phyloP scores from a whole-genome alignment of 768 basidiomycete species.

The Suillus brevipes region DNA sequence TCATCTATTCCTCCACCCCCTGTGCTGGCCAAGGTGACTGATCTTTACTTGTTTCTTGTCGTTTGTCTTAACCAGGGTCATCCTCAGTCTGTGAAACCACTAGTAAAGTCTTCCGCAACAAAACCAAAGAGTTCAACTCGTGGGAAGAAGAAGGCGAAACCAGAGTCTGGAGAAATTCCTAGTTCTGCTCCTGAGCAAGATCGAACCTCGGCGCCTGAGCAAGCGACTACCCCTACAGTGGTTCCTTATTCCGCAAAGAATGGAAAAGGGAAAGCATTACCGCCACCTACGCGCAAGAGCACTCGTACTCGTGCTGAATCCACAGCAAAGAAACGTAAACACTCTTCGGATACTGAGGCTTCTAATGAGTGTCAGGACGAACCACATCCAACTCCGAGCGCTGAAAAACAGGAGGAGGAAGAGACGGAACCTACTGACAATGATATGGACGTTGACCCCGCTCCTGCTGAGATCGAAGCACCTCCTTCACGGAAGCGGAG shows the following conservation, averaged over 20 bases:
- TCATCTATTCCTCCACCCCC: conserved; percentile 5
- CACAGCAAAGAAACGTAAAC: conserved; percentile 21
- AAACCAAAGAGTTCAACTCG: conserved; percentile 16
- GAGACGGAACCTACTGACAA: conserved; percentile 46
- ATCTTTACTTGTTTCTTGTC: background rate
- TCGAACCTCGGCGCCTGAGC: conserved; percentile 12
- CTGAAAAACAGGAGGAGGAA: conserved; percentile 38
- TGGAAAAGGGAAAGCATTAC: background rate
- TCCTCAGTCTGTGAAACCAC: background rate
- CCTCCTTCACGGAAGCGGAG: conserved; percentile 44
- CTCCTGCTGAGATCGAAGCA: conserved; percentile 26
- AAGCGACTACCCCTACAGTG: conserved; percentile 10
- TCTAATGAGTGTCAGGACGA: conserved; percentile 13
- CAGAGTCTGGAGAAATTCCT: conserved; percentile 44
- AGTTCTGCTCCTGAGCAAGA: conserved; percentile 60
- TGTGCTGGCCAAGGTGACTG: conserved; percentile 17
- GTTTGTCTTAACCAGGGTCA: background rate
- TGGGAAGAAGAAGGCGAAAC: conserved; percentile 15
- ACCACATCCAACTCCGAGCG: conserved; percentile 13
- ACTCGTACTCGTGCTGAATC: conserved; percentile 10
- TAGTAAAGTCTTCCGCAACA: conserved; percentile 12
- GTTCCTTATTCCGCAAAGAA: conserved; percentile 11
- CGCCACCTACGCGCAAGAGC: conserved; percentile 9
- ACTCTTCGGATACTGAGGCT: conserved; percentile 28
- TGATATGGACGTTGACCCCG: conserved; percentile 35